Evolutionary conservation across 345 rosid genomes (phyloP), one percentile per base, ranked within the genome.

Genomic region (Populus alba): DNA sequence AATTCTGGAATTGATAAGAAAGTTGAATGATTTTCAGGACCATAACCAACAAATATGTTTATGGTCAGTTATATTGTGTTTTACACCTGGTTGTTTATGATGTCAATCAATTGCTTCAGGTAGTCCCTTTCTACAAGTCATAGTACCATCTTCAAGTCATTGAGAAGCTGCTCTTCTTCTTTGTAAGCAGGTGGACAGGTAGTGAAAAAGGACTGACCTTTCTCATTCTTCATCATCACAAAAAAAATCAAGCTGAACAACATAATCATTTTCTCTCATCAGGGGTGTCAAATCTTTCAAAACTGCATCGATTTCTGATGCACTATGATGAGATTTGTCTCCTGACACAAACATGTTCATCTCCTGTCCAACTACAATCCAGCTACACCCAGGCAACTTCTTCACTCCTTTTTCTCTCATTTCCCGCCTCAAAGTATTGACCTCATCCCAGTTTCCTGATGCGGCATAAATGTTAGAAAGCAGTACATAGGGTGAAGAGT

Each of bases 391-490:
- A 20, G 98, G 97, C 69, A 85, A 75, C 85, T 92, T 92, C 80
- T 85, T 94, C 71, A 92, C 94, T 74, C 94, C 91, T 78, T 81
- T 91, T 49, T 90, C 98, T 84, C 89, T 84, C 98, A 95, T 95
- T 83, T 73, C 85, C 84, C 81, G 89, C 86, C 96, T 92, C 83
- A 91, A 81, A 75, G 75, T 78, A 81, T 91, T 92, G 15, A 86
- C 98, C 87, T 89, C 86, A 29, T 87, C 87, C 97, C 97, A 93
- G 72, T 88, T 89, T 68, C 94, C 98, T 11, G 89, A 86, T 43
- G 98, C 92, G 65, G 99, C 94, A 84, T 86, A 87, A 80, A 93
- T 93, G 82, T 93, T 93, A 7, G 98, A 90, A 80, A 93, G 97
- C 68, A 92, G 90, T 73, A 93, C 88, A 85, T 91, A 92, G 29